These are phyloP conservation scores for Plasmodium cynomolgi DNA, from an alignment of 169 alveolate species.

Conservation along the genomic window DNA sequence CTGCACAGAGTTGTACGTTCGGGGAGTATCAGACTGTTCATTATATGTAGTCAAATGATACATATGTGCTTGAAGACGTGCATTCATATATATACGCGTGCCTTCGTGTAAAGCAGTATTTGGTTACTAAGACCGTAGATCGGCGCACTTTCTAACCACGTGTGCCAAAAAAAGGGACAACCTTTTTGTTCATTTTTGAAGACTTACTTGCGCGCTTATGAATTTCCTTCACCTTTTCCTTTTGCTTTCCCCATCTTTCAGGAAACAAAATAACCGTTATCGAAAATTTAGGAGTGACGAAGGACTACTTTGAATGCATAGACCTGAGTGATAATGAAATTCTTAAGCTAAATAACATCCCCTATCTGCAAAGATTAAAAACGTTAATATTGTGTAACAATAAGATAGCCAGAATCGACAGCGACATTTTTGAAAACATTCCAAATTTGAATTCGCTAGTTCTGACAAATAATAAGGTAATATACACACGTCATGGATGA, in stretches of 20 bases:
- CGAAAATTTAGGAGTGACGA: slow-evolving; percentile 91
- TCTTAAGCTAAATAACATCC: slow-evolving; percentile 87
- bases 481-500: slow-evolving; percentile 68
- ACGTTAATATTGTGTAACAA: slow-evolving; percentile 89
- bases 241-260: slow-evolving; percentile 37
- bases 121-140: neutral
- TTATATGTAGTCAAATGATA: neutral
- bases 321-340: slow-evolving; percentile 92
- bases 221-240: neutral
- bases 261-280: slow-evolving; percentile 89
- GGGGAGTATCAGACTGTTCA: neutral
- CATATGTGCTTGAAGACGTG: neutral
- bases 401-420: slow-evolving; percentile 84
- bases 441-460: slow-evolving; percentile 90
- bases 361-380: slow-evolving; percentile 86
- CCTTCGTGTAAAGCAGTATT: neutral
- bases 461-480: slow-evolving; percentile 90
- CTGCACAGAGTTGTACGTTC: neutral
- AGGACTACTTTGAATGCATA: slow-evolving; percentile 91
- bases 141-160: neutral
- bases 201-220: neutral
- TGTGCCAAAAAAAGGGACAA: neutral
- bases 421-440: slow-evolving; percentile 78
- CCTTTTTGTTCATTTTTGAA: neutral
- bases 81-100: neutral